These are phyloP conservation scores for Pneumocystis carinii DNA, from an alignment of 1,139 yeast species.

Conservation along the genomic window DNA sequence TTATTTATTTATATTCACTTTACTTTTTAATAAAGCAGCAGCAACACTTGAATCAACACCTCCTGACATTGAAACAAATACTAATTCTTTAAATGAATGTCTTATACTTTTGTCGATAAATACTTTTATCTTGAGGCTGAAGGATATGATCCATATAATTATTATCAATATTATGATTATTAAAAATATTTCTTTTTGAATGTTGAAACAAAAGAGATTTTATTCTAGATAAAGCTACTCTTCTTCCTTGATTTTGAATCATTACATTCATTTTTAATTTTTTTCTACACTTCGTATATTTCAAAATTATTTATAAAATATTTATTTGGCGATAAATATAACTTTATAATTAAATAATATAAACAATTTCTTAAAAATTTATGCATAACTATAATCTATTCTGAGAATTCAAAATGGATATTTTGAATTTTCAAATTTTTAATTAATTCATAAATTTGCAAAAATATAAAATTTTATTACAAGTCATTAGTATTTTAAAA, in stretches of 20 bases:
- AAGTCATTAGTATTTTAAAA: too few species aligned
- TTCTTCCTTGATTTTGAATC: background rate
- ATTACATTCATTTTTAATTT: background rate
- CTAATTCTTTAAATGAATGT: background rate
- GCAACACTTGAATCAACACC: conserved; percentile 93
- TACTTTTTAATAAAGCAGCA: conserved; percentile 44
- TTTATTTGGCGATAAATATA: too few species aligned
- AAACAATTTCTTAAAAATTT: background rate
- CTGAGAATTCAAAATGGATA: background rate
- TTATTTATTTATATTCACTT: conserved; percentile 31
- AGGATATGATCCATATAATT: background rate
- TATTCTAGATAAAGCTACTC: background rate
- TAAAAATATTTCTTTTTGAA: background rate
- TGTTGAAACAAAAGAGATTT: background rate
- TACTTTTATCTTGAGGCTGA: background rate
- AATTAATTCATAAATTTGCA: background rate
- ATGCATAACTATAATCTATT: background rate
- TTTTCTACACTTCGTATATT: background rate
- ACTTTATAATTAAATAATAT: background rate
- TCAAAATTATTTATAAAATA: background rate
- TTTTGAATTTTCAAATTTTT: background rate
- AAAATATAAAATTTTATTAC: background rate
- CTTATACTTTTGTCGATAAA: background rate
- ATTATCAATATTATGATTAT: background rate
- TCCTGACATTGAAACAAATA: conserved; percentile 84